Conservation (phyloP, 2,329 filamentous ascomycete species). For the Aspergillus sp. region DNA sequence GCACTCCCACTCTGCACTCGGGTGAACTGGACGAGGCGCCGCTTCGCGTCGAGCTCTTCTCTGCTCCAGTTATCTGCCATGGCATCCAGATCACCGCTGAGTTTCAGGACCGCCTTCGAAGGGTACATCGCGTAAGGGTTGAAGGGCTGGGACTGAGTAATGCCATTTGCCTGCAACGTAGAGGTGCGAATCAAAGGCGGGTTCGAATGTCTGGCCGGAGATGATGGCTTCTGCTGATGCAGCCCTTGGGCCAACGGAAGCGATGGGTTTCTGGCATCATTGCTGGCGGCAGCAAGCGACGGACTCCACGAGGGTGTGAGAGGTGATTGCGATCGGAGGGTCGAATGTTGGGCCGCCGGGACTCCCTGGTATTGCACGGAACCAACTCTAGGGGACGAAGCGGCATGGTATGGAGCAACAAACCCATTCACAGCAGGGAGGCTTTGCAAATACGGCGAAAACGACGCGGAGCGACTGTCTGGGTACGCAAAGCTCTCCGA, state of each 20-base stretch:
- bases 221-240: slow-evolving; percentile 33
- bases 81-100: slow-evolving; percentile 70
- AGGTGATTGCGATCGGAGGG: slow-evolving; percentile 41
- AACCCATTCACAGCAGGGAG: slow-evolving; percentile 35
- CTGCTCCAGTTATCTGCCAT: slow-evolving; percentile 78
- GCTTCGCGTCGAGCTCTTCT: slow-evolving; percentile 69
- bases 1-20: slow-evolving; percentile 73
- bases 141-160: slow-evolving; percentile 47
- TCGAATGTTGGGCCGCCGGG: slow-evolving; percentile 33
- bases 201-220: slow-evolving; percentile 38
- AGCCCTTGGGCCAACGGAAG: slow-evolving; percentile 31
- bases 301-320: slow-evolving; percentile 40
- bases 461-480: slow-evolving; percentile 39
- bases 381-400: slow-evolving; percentile 32
- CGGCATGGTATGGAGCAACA: slow-evolving; percentile 27
- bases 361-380: slow-evolving; percentile 33
- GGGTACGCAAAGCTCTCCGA: slow-evolving; percentile 48
- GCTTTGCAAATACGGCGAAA: slow-evolving; percentile 43
- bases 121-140: slow-evolving; percentile 75
- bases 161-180: slow-evolving; percentile 47
- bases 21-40: slow-evolving; percentile 81
- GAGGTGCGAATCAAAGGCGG: slow-evolving; percentile 60
- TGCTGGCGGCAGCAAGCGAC: slow-evolving; percentile 38
- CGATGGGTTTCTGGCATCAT: slow-evolving; percentile 35
- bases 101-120: slow-evolving; percentile 73